These are phyloP conservation scores for Acanthamoeba triangularis DNA, from an alignment of 208 protist species.

Conservation along the genomic window DNA sequence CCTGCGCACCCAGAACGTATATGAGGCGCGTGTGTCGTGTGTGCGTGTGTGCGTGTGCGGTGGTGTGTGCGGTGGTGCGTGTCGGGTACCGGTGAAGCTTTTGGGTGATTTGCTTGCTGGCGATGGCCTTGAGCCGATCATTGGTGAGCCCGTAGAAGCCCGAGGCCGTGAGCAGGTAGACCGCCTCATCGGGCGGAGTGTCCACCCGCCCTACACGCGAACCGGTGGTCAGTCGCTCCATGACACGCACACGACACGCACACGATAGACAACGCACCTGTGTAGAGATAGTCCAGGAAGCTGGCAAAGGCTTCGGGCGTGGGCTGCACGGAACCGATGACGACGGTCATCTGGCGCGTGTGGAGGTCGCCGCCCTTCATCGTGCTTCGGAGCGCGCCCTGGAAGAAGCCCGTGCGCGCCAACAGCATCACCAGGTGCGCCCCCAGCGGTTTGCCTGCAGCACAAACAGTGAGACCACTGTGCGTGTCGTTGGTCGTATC, in stretches of 20 bases:
- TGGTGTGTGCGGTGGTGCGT: not conserved
- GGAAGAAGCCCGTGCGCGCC: constrained; percentile 3
- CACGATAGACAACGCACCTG: not conserved
- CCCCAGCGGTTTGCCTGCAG: not conserved
- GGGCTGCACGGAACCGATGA: not conserved
- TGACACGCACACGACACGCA: not conserved
- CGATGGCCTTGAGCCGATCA: not conserved
- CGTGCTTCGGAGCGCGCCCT: not conserved
- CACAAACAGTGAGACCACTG: not conserved
- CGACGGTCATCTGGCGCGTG: not conserved
- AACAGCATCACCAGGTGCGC: not conserved
- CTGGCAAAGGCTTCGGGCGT: not conserved
- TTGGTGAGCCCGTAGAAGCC: constrained; percentile 36
- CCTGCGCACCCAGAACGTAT: not conserved
- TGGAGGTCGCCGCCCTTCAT: constrained; percentile 29
- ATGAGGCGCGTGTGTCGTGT: not conserved
- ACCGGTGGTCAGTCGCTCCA: not conserved
- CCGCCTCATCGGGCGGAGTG: not conserved
- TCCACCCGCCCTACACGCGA: not conserved
- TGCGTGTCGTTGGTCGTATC: too few relatives aligned
- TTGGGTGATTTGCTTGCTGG: not conserved
- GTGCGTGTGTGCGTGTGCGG: not conserved
- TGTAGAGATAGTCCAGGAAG: constrained; percentile 38
- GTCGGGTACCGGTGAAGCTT: not conserved
- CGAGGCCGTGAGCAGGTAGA: constrained; percentile 6